phyloP scores from a whole-genome alignment of 148 eudicot genomes.

The Cornus florida region DNA sequence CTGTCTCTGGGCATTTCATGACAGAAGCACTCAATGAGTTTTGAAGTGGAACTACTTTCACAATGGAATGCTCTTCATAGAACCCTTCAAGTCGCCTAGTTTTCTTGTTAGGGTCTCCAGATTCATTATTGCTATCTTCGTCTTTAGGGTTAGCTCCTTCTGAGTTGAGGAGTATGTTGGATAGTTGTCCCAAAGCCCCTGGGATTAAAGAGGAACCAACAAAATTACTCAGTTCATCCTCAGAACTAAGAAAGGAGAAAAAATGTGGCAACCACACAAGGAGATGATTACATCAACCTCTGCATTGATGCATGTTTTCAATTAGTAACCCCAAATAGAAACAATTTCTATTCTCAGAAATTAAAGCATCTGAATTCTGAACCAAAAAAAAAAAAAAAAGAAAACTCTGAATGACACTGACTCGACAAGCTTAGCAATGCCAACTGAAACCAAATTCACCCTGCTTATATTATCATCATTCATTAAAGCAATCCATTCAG shows the following conservation, averaged over 20 bases:
- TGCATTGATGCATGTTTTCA: not conserved
- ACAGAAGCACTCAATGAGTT: slow-evolving; percentile 57
- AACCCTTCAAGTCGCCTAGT: slow-evolving; percentile 59
- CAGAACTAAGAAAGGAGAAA: not conserved
- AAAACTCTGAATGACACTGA: not conserved
- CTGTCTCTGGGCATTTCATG: slow-evolving; percentile 55
- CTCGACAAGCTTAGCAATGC: not conserved
- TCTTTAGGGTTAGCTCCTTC: slow-evolving; percentile 35
- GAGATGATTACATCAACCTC: not conserved
- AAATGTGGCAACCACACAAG: not conserved
- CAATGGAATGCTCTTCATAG: slow-evolving; percentile 62
- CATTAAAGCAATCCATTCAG: not conserved
- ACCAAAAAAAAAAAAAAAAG: not conserved
- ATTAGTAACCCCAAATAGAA: not conserved
- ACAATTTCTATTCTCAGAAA: not conserved
- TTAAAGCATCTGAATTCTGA: not conserved
- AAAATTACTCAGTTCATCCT: slow-evolving; percentile 9
- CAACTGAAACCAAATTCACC: too few relatives aligned
- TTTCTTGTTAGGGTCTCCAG: slow-evolving; percentile 28
- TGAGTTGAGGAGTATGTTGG: slow-evolving; percentile 46
- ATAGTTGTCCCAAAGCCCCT: slow-evolving; percentile 64
- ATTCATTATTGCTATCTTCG: slow-evolving; percentile 33
- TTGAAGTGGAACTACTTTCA: slow-evolving; percentile 49
- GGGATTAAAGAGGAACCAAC: slow-evolving; percentile 20
- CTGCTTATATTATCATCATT: too few relatives aligned